Evolutionary conservation across 192 early-diverging fungal species (phyloP).

Genomic region (Backusella parvicylindrica): DNA sequence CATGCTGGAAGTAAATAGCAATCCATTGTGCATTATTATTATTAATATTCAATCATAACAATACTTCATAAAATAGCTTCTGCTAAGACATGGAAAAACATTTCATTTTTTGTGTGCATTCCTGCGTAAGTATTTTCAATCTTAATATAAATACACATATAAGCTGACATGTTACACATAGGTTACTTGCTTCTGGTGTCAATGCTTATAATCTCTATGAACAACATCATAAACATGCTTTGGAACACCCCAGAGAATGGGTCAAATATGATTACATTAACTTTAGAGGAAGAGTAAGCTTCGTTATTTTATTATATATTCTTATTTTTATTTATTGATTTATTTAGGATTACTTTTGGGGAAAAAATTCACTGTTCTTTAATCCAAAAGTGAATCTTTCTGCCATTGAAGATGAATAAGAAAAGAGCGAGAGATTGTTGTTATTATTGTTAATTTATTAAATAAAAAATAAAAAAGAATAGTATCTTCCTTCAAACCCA

Average conservation of each 20-base stretch:
- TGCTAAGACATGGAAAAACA: constrained; percentile 35
- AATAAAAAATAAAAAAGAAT: background rate
- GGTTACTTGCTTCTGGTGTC: constrained; percentile 28
- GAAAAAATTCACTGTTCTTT: constrained; percentile 28
- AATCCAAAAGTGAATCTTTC: constrained; percentile 23
- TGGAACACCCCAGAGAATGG: constrained; percentile 27
- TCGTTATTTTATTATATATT: background rate
- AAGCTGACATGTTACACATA: background rate
- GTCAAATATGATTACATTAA: constrained; percentile 37
- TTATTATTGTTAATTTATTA: background rate
- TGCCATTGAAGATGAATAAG: constrained; percentile 19
- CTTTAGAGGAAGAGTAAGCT: constrained; percentile 60
- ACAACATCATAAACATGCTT: constrained; percentile 21
- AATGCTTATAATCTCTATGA: constrained; percentile 35
- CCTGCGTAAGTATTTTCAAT: constrained; percentile 30
- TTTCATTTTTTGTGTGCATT: constrained; percentile 34
- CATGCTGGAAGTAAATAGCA: constrained; percentile 27
- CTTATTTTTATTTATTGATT: background rate
- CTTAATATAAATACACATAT: background rate
- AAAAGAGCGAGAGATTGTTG: background rate
- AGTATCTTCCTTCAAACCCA: background rate
- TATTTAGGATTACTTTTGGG: constrained; percentile 27
- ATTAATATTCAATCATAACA: background rate
- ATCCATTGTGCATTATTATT: background rate
- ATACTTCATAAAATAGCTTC: constrained; percentile 5